These are phyloP conservation scores for Sporothrix pallida DNA, from an alignment of 2,329 filamentous ascomycete species.

Conservation along the genomic window DNA sequence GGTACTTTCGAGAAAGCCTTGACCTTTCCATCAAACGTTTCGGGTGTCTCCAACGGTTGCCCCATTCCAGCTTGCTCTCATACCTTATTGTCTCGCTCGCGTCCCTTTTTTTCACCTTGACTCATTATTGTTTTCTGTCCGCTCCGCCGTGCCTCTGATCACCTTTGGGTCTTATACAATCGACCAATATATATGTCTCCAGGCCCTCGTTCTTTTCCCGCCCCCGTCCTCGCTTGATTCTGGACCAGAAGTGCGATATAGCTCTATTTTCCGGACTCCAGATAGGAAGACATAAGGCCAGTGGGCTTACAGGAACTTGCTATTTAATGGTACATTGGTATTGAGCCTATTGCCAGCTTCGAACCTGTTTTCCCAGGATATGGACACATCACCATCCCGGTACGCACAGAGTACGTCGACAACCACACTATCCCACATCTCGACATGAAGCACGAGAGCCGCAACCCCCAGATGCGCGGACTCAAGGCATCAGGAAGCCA, in stretches of 20 bases:
- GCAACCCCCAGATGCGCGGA: not conserved
- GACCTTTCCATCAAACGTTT: constrained; percentile 2
- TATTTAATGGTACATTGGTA: too few relatives aligned
- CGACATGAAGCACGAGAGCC: constrained; percentile 23
- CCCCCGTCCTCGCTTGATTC: not conserved
- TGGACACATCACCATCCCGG: not conserved
- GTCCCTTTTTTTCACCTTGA: not conserved
- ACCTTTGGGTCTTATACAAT: not conserved
- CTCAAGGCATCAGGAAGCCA: not conserved
- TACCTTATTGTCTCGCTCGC: not conserved
- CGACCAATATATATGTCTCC: constrained; percentile 1
- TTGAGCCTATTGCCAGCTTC: too few relatives aligned
- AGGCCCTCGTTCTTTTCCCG: not conserved
- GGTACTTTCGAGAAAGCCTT: not conserved
- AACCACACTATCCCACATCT: not conserved
- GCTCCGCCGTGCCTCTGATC: not conserved
- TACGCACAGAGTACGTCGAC: not conserved
- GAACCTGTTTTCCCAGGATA: not conserved
- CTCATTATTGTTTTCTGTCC: not conserved
- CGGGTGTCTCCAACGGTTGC: constrained; percentile 14
- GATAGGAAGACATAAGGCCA: not conserved
- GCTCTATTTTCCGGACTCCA: too few relatives aligned
- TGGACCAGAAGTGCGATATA: not conserved
- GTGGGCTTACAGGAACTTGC: too few relatives aligned
- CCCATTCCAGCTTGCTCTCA: constrained; percentile 8